Evolutionary conservation across 1,284 basidiomycete genomes (phyloP).

Genomic region (Fereydounia khargensis): DNA sequence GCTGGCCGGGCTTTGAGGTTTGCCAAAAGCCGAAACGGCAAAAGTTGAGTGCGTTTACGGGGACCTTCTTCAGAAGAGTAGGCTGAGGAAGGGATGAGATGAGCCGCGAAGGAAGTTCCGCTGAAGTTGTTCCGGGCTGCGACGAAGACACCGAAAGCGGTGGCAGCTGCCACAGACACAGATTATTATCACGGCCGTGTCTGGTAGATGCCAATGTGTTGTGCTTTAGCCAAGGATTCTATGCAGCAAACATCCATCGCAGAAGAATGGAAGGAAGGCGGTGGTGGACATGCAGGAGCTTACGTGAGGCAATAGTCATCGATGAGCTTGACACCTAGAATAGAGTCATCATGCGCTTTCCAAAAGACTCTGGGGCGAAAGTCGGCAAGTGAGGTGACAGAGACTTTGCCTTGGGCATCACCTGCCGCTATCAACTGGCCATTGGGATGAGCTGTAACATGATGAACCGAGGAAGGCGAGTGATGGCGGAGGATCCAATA

Average conservation of each 20-base stretch:
- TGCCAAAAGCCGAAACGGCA: conserved; percentile 68
- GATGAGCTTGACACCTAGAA: conserved; percentile 76
- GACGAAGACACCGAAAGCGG: too few species aligned
- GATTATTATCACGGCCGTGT: conserved; percentile 62
- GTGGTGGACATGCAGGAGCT: conserved; percentile 58
- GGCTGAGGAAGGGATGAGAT: conserved; percentile 64
- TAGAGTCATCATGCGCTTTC: conserved; percentile 72
- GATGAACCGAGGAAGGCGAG: conserved; percentile 63
- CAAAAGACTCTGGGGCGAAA: conserved; percentile 71
- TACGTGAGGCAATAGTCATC: conserved; percentile 72
- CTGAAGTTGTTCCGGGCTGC: too few species aligned
- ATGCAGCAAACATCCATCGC: not conserved
- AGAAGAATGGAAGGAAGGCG: not conserved
- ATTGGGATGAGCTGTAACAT: conserved; percentile 66
- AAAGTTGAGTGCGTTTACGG: conserved; percentile 85
- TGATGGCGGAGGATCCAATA: conserved; percentile 75
- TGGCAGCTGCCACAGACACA: too few species aligned
- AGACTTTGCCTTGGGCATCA: conserved; percentile 70
- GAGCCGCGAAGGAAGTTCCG: too few species aligned
- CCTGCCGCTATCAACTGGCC: conserved; percentile 78
- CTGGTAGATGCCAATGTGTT: not conserved
- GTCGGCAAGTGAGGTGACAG: conserved; percentile 70
- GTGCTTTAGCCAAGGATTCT: not conserved
- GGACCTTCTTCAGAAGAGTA: conserved; percentile 66
- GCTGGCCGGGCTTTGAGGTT: conserved; percentile 40